phyloP scores from a whole-genome alignment of 148 eudicot genomes.

The Beta vulgaris region DNA sequence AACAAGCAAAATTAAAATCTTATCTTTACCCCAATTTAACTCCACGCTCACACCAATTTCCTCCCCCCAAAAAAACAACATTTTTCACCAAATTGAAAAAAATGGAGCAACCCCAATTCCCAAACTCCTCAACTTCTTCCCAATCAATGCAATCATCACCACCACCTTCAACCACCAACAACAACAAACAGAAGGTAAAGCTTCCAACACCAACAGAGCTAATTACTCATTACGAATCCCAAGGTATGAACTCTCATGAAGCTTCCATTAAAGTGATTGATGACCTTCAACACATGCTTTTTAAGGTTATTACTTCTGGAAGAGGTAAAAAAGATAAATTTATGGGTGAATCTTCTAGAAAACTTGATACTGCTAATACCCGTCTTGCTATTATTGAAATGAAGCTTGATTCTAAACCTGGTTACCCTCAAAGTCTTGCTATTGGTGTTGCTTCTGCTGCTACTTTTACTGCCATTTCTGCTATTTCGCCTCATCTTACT shows the following conservation, averaged over 20 bases:
- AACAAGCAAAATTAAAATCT: background rate
- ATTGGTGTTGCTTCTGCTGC: slow-evolving; percentile 57
- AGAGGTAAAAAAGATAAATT: slow-evolving; percentile 19
- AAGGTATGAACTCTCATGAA: slow-evolving; percentile 53
- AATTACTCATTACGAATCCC: slow-evolving; percentile 58
- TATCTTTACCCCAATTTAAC: background rate
- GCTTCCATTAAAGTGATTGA: slow-evolving; percentile 74
- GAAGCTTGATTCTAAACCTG: slow-evolving; percentile 77
- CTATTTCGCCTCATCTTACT: slow-evolving; percentile 44
- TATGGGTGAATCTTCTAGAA: slow-evolving; percentile 38
- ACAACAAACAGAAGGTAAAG: slow-evolving; percentile 22
- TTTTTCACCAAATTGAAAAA: background rate
- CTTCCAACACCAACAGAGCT: slow-evolving; percentile 63
- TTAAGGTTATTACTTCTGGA: slow-evolving; percentile 29
- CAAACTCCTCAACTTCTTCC: slow-evolving; percentile 13
- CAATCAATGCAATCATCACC: background rate
- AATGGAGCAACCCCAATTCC: slow-evolving; percentile 31
- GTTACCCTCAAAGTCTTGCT: slow-evolving; percentile 41
- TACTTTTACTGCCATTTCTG: slow-evolving; percentile 29
- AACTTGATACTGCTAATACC: slow-evolving; percentile 50
- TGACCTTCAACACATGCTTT: slow-evolving; percentile 63
- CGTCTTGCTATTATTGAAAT: slow-evolving; percentile 49
- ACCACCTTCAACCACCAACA: slow-evolving; percentile 1
- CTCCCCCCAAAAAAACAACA: too few species aligned
- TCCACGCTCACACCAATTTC: background rate